Evolutionary conservation across 169 alveolate genomes (phyloP), one percentile per base, ranked within the genome.

Genomic region (Plasmodium vivax): DNA sequence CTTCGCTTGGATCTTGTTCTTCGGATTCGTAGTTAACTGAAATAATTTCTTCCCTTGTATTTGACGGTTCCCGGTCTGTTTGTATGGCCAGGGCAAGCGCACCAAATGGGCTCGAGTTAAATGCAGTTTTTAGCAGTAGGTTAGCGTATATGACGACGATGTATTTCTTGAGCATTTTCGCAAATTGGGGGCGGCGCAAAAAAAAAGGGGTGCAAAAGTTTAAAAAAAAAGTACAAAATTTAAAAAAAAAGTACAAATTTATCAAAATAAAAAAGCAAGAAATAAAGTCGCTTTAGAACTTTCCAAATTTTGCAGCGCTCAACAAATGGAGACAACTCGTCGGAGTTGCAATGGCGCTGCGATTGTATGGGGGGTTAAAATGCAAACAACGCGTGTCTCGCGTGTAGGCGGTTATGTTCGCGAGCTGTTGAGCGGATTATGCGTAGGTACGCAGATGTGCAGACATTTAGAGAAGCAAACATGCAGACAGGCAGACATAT

Each of bases 121-220:
- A 80, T 80, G 56, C 32, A 41, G n/a, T 43, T 43, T 80, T 80
- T 80, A 80, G 32, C 14, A 80, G 51, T 10, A 80, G 51, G 34
- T 80, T 80, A 36, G n/a, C 27, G 7, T 74, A 80, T 80, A 80
- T 43, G 12, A 80, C 41, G 23, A 45, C 27, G 45, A 80, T 19
- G 27, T 45, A 80, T 23, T 80, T 80, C 34, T 80, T 80, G 34
- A 41, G 4, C 85, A 80, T 80, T 80, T 43, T 80, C 27, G n/a
- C 34, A 16, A 14, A 41, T 80, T 43, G 12, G 34, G 30, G 8
- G 71, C 1, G 14, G 41, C 19, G 30, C n/a, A 77, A 10, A 41
- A 68, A 43, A 38, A 47, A 79, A 79, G 43, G 56, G 23, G 51
- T 38, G 19, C 30, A 80, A 7, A 19, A 38, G 43, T 41, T 41